Conservation (phyloP, 176 grass and related monocot species). For the Oryza meyeriana region DNA sequence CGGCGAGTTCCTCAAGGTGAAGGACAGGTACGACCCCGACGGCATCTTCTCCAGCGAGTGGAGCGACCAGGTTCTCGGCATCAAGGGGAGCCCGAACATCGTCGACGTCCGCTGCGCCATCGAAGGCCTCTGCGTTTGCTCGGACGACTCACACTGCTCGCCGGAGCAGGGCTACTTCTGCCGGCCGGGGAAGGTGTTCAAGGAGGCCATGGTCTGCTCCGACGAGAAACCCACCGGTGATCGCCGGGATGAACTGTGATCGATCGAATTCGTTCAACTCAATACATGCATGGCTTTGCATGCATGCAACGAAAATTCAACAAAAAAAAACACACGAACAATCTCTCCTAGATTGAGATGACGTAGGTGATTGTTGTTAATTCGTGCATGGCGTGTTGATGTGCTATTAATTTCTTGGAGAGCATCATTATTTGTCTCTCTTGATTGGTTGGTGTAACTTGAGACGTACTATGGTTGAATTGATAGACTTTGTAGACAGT, state of each 20-base stretch:
- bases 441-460: too few species aligned
- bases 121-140: conserved; percentile 60
- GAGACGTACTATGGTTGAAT: too few species aligned
- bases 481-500: too few species aligned
- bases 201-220: conserved; percentile 46
- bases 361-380: too few species aligned
- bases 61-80: conserved; percentile 64
- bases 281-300: neutral
- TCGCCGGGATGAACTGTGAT: neutral
- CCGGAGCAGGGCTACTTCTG: conserved; percentile 46
- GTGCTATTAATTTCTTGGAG: too few species aligned
- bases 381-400: neutral
- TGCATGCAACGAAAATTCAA: neutral
- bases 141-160: conserved; percentile 40
- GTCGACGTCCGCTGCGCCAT: conserved; percentile 36
- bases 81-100: conserved; percentile 28
- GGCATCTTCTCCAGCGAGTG: conserved; percentile 74
- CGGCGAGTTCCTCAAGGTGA: conserved; percentile 36
- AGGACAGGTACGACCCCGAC: conserved; percentile 39
- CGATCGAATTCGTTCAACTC: neutral
- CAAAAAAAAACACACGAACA: too few species aligned
- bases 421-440: too few species aligned
- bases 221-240: neutral
- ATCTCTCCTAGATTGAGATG: too few species aligned
- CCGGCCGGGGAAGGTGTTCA: conserved; percentile 34